Evolutionary conservation across 2,329 filamentous ascomycete genomes (phyloP).

Genomic region (Aulographum hederae): DNA sequence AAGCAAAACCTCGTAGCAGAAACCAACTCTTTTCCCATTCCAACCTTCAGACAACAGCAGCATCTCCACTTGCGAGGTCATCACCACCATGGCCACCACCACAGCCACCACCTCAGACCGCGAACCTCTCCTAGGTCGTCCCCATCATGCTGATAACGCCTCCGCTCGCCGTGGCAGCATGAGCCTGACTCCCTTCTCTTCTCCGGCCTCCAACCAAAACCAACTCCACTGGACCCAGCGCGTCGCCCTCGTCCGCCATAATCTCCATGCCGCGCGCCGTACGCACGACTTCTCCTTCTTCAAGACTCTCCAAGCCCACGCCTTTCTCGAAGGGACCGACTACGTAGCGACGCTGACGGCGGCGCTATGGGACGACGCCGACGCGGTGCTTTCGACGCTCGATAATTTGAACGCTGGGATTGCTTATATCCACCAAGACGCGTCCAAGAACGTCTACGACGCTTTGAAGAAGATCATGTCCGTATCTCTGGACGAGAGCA

Average conservation of each 20-base stretch:
- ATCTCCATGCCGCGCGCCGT: constrained; percentile 22
- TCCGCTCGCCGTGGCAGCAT: no score
- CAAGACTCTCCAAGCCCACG: constrained; percentile 25
- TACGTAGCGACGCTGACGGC: constrained; percentile 23
- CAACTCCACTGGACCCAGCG: constrained; percentile 27
- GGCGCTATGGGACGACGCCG: constrained; percentile 22
- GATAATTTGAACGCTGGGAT: constrained; percentile 27
- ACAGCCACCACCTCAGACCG: no score
- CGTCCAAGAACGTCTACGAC: constrained; percentile 27
- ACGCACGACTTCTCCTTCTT: constrained; percentile 29
- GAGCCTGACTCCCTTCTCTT: no score
- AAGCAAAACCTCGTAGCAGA: no score
- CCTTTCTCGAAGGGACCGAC: constrained; percentile 24
- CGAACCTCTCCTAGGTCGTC: no score
- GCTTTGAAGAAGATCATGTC: constrained; percentile 16
- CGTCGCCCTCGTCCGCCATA: constrained; percentile 25
- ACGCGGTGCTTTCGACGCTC: constrained; percentile 22
- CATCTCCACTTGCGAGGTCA: no score
- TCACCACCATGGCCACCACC: no score
- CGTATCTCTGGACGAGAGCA: not conserved
- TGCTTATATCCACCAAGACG: constrained; percentile 27
- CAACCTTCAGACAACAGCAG: no score
- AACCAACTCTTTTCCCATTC: no score
- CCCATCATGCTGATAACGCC: no score
- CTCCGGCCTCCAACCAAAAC: no score